Conservation (phyloP, 768 basidiomycete species). For the Hemileccinum rubropunctum region DNA sequence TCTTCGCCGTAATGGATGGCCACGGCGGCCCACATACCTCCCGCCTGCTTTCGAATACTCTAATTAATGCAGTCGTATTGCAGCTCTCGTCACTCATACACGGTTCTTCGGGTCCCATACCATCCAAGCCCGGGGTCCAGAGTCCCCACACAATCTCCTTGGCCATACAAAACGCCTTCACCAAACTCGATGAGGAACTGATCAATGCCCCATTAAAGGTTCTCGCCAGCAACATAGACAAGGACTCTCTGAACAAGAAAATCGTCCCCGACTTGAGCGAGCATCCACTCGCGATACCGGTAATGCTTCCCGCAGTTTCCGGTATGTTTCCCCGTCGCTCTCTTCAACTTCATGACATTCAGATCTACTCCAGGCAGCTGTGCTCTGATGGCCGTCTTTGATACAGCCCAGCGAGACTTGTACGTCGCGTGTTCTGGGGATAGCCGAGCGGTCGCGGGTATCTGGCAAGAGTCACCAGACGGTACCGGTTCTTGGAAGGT, state of each 20-base stretch:
- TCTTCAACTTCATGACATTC: conserved; percentile 8
- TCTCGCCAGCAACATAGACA: conserved; percentile 55
- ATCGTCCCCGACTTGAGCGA: conserved; percentile 62
- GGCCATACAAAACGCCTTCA: conserved; percentile 77
- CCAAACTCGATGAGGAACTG: conserved; percentile 82
- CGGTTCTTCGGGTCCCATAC: conserved; percentile 29
- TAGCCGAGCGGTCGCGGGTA: conserved; percentile 91
- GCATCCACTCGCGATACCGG: conserved; percentile 65
- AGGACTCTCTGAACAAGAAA: conserved; percentile 48
- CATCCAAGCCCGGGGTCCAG: conserved; percentile 37
- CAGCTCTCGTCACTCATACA: conserved; percentile 61
- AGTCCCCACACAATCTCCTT: conserved; percentile 54
- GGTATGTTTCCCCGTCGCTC: conserved; percentile 36
- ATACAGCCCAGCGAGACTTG: conserved; percentile 75
- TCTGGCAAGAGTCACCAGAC: conserved; percentile 70
- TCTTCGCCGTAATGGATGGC: conserved; percentile 90
- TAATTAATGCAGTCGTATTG: conserved; percentile 81
- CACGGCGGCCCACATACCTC: conserved; percentile 87
- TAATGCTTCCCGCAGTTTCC: conserved; percentile 83
- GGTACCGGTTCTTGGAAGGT: conserved; percentile 82
- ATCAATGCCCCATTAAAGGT: conserved; percentile 73
- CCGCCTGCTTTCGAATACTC: conserved; percentile 72
- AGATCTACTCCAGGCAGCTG: conserved; percentile 65
- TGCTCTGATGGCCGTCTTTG: conserved; percentile 84
- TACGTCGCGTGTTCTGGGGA: conserved; percentile 94